Evolutionary conservation across 2,329 filamentous ascomycete species (phyloP).

Genomic region (Alternaria solani): DNA sequence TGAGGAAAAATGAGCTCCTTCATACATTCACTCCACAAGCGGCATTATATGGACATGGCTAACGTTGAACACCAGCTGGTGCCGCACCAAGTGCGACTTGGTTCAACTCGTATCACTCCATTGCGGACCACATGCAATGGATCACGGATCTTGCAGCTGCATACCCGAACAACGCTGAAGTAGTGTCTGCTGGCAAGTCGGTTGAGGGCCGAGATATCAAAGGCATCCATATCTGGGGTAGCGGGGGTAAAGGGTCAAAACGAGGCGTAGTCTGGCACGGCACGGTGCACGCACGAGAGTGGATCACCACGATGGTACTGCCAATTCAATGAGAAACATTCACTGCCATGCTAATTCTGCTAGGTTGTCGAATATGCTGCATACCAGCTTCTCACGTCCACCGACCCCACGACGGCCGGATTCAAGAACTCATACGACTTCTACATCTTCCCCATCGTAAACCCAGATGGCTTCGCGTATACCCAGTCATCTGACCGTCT

Average conservation of each 20-base stretch:
- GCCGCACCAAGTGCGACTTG: slow-evolving; percentile 43
- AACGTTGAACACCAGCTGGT: slow-evolving; percentile 32
- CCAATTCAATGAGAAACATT: background rate
- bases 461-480: slow-evolving; percentile 52
- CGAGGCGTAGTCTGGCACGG: slow-evolving; percentile 50
- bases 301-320: slow-evolving; percentile 45
- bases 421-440: slow-evolving; percentile 71
- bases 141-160: slow-evolving; percentile 46
- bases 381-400: slow-evolving; percentile 46
- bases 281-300: slow-evolving; percentile 51
- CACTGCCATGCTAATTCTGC: slow-evolving; percentile 8
- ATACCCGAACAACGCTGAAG: slow-evolving; percentile 47
- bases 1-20: no score
- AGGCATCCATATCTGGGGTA: slow-evolving; percentile 52
- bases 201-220: slow-evolving; percentile 48
- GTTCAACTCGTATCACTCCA: slow-evolving; percentile 49
- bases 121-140: slow-evolving; percentile 48
- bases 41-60: slow-evolving; percentile 22
- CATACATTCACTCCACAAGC: slow-evolving; percentile 14
- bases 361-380: slow-evolving; percentile 48
- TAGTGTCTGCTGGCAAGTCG: slow-evolving; percentile 47
- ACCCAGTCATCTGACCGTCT: slow-evolving; percentile 49
- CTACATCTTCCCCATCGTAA: slow-evolving; percentile 61
- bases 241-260: slow-evolving; percentile 48
- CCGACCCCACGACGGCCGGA: slow-evolving; percentile 39